phyloP scores from a whole-genome alignment of 1,284 basidiomycete genomes.

The Chiua sp. region DNA sequence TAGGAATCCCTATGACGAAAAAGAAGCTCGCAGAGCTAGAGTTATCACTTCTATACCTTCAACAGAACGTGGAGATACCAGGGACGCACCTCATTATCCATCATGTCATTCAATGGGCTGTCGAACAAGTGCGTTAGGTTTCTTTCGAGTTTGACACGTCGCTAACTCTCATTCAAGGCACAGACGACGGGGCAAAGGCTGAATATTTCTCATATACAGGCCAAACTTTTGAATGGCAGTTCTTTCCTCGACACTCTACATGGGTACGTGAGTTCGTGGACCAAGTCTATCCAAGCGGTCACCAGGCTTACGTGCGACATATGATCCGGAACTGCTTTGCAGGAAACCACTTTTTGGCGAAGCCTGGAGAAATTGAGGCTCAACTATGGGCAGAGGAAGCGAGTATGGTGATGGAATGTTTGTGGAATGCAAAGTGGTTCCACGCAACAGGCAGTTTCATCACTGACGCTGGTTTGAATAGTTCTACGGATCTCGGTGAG shows the following conservation, averaged over 20 bases:
- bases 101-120: slow-evolving; percentile 86
- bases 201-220: slow-evolving; percentile 79
- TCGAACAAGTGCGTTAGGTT: slow-evolving; percentile 63
- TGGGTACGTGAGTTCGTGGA: slow-evolving; percentile 96
- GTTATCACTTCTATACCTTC: slow-evolving; percentile 93
- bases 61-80: slow-evolving; percentile 99
- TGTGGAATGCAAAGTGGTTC: slow-evolving; percentile 96
- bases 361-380: slow-evolving; percentile 90
- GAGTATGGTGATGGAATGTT: slow-evolving; percentile 92
- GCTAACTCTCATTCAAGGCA: slow-evolving; percentile 46
- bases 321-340: slow-evolving; percentile 94
- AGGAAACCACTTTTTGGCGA: slow-evolving; percentile 99
- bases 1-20: slow-evolving; percentile 97
- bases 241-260: slow-evolving; percentile 95
- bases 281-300: slow-evolving; percentile 97
- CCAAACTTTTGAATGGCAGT: slow-evolving; percentile 82
- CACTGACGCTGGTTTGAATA: slow-evolving; percentile 95
- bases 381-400: slow-evolving; percentile 95
- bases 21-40: slow-evolving; percentile 99
- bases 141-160: slow-evolving; percentile 6
- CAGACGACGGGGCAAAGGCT: slow-evolving; percentile 63
- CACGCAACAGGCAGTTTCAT: slow-evolving; percentile 98
- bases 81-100: slow-evolving; percentile 95
- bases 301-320: slow-evolving; percentile 95
- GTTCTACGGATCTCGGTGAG: slow-evolving; percentile 85